Percentiles rank a stretch among this genome's conserved stretches.
Evolutionary conservation across 352 stramenopile species (phyloP).

Genomic region (Plasmopara viticola): DNA sequence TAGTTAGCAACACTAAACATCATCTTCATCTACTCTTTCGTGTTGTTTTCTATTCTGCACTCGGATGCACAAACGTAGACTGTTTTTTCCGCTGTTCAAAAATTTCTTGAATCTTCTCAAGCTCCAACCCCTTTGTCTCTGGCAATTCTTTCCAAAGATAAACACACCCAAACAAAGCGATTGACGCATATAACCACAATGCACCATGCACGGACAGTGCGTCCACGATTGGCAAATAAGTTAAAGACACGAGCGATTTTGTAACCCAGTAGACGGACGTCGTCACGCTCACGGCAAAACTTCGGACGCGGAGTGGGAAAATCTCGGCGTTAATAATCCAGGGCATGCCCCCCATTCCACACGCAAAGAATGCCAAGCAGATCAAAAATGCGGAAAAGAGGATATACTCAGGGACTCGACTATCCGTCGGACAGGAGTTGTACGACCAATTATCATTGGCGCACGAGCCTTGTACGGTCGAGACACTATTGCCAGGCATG

Average conservation of each 20-base stretch:
- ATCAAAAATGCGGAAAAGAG: conserved; percentile 39
- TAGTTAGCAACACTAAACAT: no score
- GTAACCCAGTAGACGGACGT: conserved; percentile 91
- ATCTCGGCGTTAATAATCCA: conserved; percentile 96
- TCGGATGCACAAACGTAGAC: not conserved
- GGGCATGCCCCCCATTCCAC: conserved; percentile 82
- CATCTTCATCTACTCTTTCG: no score
- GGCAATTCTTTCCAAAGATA: conserved; percentile 82
- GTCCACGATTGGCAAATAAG: conserved; percentile 89
- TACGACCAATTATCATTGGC: conserved; percentile 31
- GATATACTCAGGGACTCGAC: not conserved
- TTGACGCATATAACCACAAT: conserved; percentile 89
- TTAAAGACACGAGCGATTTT: conserved; percentile 91
- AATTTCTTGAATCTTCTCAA: conserved; percentile 90
- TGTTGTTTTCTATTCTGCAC: no score
- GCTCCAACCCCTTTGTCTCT: conserved; percentile 89
- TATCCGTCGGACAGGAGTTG: conserved; percentile 45
- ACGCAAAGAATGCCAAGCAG: conserved; percentile 73
- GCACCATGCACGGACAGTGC: conserved; percentile 48
- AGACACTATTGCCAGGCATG: conserved; percentile 19
- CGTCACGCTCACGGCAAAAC: conserved; percentile 76
- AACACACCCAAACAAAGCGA: conserved; percentile 63
- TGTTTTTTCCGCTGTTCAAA: conserved; percentile 31
- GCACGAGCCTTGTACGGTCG: conserved; percentile 17
- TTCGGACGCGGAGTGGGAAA: conserved; percentile 86